Evolutionary conservation across 768 basidiomycete species (phyloP), one percentile per base, ranked within the genome.

Genomic region (Psilocybe subaeruginosa): DNA sequence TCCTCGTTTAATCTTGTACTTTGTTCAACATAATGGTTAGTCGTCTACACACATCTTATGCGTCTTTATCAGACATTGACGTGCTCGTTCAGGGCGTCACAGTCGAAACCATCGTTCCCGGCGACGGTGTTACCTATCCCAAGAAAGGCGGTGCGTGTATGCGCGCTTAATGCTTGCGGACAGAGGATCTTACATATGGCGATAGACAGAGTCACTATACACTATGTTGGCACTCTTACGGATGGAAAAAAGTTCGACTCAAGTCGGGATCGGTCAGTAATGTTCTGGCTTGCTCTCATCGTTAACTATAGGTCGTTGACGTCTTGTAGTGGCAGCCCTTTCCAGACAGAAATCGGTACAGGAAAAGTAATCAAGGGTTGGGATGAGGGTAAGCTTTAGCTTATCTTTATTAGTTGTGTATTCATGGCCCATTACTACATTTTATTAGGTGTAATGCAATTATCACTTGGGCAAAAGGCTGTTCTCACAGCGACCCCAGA

Each of bases 351-450:
- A 70, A 93, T 94, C 63, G 92, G 94, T 47, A 78, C 86, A 17
- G 91, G 92, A 8, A 87, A 88, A 69, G 93, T 96, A 51, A 95
- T 96, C 76, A 89, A 81, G 69, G 92, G 93, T 30, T 95, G 93
- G 94, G 93, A 95, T 68, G 92, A 94, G 73, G 93, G 94, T 89
- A 65, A 66, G 81, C 75, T 37, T 29, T 7, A 54, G 30, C 46
- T 50, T 12, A 27, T 49, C n/a, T 27, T 12, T 8, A 37, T 29
- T 39, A 43, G n/a, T 8, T 17, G 31, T n/a, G 14, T 27, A 35
- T 35, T n/a, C 8, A 19, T 23, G 35, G 4, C 27, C 2, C 19
- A 35, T 16, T 11, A 63, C 8, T 16, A 61, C 69, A 63, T 54
- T 62, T 64, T 23, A 14, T 56, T 68, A 93, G 92, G 88, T 54